Evolutionary conservation across 2,329 filamentous ascomycete species (phyloP), one percentile per base, ranked within the genome.

Genomic region (Fusarium algeriense): DNA sequence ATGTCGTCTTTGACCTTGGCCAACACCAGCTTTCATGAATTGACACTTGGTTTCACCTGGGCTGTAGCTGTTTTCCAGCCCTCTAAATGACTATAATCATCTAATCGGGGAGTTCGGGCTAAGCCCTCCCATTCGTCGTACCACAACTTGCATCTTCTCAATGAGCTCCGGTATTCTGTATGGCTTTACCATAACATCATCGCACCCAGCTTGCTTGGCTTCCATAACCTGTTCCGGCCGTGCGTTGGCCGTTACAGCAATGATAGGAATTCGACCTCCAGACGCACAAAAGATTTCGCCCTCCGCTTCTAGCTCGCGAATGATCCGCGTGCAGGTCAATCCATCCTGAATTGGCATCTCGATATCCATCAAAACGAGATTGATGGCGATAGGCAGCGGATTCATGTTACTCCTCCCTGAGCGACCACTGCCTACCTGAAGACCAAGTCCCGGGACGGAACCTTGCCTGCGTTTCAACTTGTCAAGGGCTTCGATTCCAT

Each of bases 311-410:
- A 92, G 79, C 67, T 88, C 84, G 19, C 92, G 85, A 60, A 94
- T 92, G 45, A 85, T 84, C 35, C 85, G 84, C 15, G 90, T 91
- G 76, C 91, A 92, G 3, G 89, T 88, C 61, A 92, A 81, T 0
- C 92, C 92, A 72, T 93, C 90, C 84, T 92, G 91, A 19, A 93
- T 81, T 3, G 91, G 91, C 91, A 93, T 93, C 76, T 93, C 90
- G 73, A 92, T 89, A 74, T 93, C 92, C 91, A 93, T 93, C 23
- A 93, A 83, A 20, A 93, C 88, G 7, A 93, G 83, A 53, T 87
- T 87, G 28, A 91, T 80, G 2, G 83, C 81, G 30, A 85, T 71
- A 9, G 73, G 71, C 12, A 61, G 40, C 6, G 69, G 54, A 38
- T 70, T 64, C 13, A 65, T 43, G 19, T 54, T 68, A 41, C 34